These are phyloP conservation scores for Kluyveromyces aestuarii DNA, from an alignment of 805 yeast species.

Conservation along the genomic window DNA sequence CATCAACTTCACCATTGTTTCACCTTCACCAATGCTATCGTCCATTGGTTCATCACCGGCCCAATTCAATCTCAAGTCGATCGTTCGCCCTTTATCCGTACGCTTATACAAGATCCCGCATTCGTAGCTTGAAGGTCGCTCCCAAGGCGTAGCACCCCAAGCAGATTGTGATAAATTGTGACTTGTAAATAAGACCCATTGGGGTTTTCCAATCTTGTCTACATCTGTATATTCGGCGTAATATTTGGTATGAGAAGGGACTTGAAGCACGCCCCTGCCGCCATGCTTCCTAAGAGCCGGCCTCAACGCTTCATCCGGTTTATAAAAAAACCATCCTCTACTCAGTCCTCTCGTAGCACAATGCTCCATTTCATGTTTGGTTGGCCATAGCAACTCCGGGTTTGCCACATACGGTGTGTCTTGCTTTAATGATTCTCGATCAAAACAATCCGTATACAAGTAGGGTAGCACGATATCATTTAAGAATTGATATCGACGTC, in stretches of 20 bases:
- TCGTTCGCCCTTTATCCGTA: conserved; percentile 9
- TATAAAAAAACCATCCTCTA: conserved; percentile 2
- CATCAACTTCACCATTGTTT: neutral
- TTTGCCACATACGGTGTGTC: neutral
- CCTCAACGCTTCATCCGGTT: neutral
- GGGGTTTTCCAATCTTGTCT: conserved; percentile 24
- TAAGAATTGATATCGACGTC: neutral
- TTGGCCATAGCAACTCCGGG: conserved; percentile 1
- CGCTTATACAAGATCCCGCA: conserved; percentile 40
- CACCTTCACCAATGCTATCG: neutral
- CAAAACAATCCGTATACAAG: conserved; percentile 1
- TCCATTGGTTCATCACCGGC: neutral
- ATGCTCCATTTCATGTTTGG: neutral
- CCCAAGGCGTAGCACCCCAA: conserved; percentile 50
- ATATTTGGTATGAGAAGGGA: conserved; percentile 62
- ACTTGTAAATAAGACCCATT: conserved; percentile 68
- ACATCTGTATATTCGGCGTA: conserved; percentile 40
- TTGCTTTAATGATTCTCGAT: neutral
- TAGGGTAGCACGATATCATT: conserved; percentile 1
- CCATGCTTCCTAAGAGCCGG: neutral
- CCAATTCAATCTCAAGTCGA: neutral
- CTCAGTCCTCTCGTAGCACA: conserved; percentile 1
- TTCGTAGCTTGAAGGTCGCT: conserved; percentile 39
- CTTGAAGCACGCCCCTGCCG: neutral
- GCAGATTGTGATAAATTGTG: conserved; percentile 72